Evolutionary conservation across 2,329 filamentous ascomycete genomes (phyloP), one percentile per base, ranked within the genome.

Genomic region (Cytospora mali): DNA sequence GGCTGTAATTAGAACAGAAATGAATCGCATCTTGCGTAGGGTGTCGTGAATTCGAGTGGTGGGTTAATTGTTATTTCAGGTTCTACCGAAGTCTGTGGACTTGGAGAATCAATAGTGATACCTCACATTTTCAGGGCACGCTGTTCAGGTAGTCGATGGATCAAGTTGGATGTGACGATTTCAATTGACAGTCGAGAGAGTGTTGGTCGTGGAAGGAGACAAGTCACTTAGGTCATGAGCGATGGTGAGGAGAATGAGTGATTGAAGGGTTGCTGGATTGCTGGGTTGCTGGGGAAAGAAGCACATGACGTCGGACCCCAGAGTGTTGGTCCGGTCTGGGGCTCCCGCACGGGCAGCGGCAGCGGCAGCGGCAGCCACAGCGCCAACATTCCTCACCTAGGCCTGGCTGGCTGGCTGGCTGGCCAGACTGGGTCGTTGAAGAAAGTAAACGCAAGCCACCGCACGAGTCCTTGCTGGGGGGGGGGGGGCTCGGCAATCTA

Each of bases 241-340:
- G n/a, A 27, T 23, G n/a, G 7, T 58, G 46, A 49, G 52, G 39
- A 55, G 48, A 53, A 55, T 13, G 21, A 31, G 7, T 35, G 54
- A 28, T n/a, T 21, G 6, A 25, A 9, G 13, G 2, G 29, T 28
- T 49, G 52, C 16, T 55, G 51, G 51, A 55, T n/a, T n/a, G n/a
- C n/a, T n/a, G n/a, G n/a, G n/a, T n/a, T n/a, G n/a, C n/a, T n/a
- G n/a, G n/a, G 53, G 16, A 39, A 39, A 27, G n/a, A 33, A 49
- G 39, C 60, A 56, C 60, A 62, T 65, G 63, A 65, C 63, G 63
- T 65, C 46, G 63, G 27, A 51, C n/a, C 42, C 33, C 52, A 33
- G 58, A 35, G 28, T 25, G 33, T 60, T 54, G 7, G 39, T 11
- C 18, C n/a, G 39, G 42, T 21, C 9, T 46, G 14, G 35, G 16